Evolutionary conservation across 2,329 filamentous ascomycete genomes (phyloP).

Genomic region (Colletotrichum truncatum): DNA sequence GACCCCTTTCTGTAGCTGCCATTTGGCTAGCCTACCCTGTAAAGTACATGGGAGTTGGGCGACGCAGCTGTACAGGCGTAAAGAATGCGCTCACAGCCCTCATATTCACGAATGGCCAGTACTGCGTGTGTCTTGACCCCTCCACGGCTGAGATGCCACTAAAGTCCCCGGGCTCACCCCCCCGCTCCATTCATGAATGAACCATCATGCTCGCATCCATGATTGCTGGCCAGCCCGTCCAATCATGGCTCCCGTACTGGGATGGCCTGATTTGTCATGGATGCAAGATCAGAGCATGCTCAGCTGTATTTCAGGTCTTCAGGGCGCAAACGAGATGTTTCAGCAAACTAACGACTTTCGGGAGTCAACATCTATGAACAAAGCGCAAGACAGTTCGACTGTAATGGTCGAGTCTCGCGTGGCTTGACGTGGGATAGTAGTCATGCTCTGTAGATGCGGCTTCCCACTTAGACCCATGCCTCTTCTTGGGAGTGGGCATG

Average conservation of each 20-base stretch:
- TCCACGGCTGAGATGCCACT: neutral
- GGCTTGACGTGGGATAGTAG: no score
- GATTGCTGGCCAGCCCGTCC: neutral
- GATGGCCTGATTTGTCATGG: constrained; percentile 16
- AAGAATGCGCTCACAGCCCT: neutral
- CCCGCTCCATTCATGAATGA: constrained; percentile 14
- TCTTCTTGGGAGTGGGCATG: neutral
- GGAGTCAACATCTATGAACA: neutral
- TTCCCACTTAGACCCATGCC: no score
- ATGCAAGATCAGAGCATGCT: constrained; percentile 9
- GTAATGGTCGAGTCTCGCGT: neutral
- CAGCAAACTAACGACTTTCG: constrained; percentile 6
- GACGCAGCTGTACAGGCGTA: neutral
- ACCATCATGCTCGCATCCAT: neutral
- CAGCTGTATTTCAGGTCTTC: neutral
- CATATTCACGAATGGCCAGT: neutral
- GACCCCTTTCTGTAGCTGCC: constrained; percentile 1
- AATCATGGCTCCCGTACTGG: constrained; percentile 7
- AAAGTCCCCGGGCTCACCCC: constrained; percentile 4
- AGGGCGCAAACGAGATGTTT: constrained; percentile 13
- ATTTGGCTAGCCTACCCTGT: neutral
- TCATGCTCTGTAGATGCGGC: no score
- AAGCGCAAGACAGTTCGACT: neutral
- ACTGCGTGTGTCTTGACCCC: neutral
- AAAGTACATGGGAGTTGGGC: neutral